A percentile compares a stretch with the other conserved stretches of the same genome.
Conservation (phyloP, 306 rosid species). For the Trifolium fragiferum region DNA sequence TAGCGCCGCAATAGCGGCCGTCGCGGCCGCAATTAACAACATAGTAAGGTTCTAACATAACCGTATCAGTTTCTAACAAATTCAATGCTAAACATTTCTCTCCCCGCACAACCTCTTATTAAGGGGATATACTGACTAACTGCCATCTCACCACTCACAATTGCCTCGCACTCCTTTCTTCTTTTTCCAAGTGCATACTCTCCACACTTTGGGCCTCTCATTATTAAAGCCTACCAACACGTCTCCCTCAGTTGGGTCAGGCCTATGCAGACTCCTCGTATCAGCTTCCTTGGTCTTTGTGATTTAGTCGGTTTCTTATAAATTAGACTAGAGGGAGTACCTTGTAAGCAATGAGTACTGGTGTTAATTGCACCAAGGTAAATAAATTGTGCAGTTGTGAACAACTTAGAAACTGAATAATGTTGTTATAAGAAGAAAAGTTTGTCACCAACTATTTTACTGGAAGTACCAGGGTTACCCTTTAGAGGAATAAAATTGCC, state of each 20-base stretch:
- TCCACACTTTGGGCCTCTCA: background rate
- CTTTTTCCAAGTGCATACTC: background rate
- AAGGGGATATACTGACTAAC: background rate
- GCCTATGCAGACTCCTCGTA: background rate
- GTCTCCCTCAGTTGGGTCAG: background rate
- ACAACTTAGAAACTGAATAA: slow-evolving; percentile 15
- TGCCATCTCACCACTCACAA: background rate
- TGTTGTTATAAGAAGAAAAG: background rate
- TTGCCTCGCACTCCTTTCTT: background rate
- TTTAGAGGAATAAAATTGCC: slow-evolving; percentile 14
- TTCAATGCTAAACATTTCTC: background rate
- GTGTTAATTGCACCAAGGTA: background rate
- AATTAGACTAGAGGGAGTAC: no score
- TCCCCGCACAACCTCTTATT: background rate
- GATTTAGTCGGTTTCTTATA: no score
- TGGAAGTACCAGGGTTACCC: slow-evolving; percentile 1
- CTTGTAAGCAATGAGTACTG: background rate
- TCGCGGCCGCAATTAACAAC: no score
- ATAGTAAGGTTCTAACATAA: no score
- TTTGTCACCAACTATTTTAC: background rate
- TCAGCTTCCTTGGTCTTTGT: background rate
- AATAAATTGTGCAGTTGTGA: background rate
- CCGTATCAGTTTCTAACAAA: background rate
- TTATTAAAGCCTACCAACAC: background rate
- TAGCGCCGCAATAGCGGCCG: no score